phyloP scores from a whole-genome alignment of 2,329 filamentous ascomycete species.

The Beauveria sp. region DNA sequence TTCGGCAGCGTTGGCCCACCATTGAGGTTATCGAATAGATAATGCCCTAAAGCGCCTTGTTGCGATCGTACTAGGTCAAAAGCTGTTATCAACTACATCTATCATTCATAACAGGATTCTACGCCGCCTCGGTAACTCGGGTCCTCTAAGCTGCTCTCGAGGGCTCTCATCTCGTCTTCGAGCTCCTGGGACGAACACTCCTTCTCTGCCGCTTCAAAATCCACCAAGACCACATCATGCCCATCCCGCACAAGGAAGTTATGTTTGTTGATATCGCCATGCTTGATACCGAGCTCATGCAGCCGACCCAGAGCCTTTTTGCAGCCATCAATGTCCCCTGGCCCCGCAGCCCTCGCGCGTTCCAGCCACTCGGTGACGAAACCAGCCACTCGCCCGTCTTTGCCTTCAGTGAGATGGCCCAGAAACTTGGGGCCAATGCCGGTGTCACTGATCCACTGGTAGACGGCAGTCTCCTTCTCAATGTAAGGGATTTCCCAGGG shows the following conservation, averaged over 20 bases:
- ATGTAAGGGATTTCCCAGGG: constrained; percentile 20
- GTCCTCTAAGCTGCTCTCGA: constrained; percentile 13
- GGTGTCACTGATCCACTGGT: constrained; percentile 19
- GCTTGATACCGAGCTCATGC: constrained; percentile 25
- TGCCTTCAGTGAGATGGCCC: constrained; percentile 22
- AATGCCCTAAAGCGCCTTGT: too few species aligned
- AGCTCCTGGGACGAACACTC: constrained; percentile 16
- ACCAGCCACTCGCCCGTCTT: constrained; percentile 20
- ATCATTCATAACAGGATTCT: neutral
- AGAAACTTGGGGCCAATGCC: constrained; percentile 21
- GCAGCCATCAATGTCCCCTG: constrained; percentile 22
- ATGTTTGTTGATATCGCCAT: constrained; percentile 27
- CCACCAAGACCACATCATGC: constrained; percentile 21
- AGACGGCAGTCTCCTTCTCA: constrained; percentile 21
- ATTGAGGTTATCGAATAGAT: too few species aligned
- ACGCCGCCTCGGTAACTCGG: neutral
- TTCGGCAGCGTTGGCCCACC: too few species aligned
- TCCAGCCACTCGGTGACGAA: constrained; percentile 20
- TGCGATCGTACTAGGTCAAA: too few species aligned
- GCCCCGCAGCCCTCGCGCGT: constrained; percentile 19
- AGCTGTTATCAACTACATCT: too few species aligned
- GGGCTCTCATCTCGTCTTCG: constrained; percentile 18
- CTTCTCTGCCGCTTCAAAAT: constrained; percentile 25
- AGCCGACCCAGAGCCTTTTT: constrained; percentile 19
- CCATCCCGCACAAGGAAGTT: constrained; percentile 25